Evolutionary conservation across 768 basidiomycete species (phyloP), one percentile per base, ranked within the genome.

Genomic region (Coprinopsis sp.): DNA sequence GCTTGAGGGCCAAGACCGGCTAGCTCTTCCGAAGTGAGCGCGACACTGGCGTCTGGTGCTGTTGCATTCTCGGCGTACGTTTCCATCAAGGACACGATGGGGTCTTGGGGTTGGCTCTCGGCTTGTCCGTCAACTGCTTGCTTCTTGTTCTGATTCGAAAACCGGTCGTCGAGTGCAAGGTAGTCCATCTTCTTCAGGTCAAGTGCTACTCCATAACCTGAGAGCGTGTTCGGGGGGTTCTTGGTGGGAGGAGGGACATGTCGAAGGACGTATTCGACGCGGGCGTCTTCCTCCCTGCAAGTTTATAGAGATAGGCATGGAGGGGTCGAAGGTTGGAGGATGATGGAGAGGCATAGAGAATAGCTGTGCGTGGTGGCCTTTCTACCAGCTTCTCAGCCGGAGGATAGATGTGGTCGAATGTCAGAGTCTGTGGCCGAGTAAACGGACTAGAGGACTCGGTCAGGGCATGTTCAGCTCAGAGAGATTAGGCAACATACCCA

Each of bases 121-220:
- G 44, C 39, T n/a, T 50, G 21, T 31, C 44, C 37, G 30, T 46
- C 40, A 22, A 41, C 33, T 50, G 8, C 34, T 31, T 21, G 30
- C 52, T 22, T 50, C 53, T 58, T 50, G 48, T 55, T 52, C 38
- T 50, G 40, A 33, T 61, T 64, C 3, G 68, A 58, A 41, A 76
- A 63, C 36, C 96, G 71, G 62, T 99, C 96, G 59, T 99, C 96
- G 6, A 97, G 68, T 3, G 86, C 92, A 11, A 97, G 77, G 60
- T 98, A 99, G 57, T 99, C 96, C 75, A 81, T 96, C 69, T 94
- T 96, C 73, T 99, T 99, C 55, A 99, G 65, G 54, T 95, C 91
- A 44, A 99, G 69, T 18, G 87, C 76, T 6, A 94, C 94, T 3
- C 96, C 96, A 55, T 91, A 99, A 4, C 95, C 95, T 3, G 87